Evolutionary conservation across 176 grass and related monocot species (phyloP).

Genomic region (Metroxylon sagu): DNA sequence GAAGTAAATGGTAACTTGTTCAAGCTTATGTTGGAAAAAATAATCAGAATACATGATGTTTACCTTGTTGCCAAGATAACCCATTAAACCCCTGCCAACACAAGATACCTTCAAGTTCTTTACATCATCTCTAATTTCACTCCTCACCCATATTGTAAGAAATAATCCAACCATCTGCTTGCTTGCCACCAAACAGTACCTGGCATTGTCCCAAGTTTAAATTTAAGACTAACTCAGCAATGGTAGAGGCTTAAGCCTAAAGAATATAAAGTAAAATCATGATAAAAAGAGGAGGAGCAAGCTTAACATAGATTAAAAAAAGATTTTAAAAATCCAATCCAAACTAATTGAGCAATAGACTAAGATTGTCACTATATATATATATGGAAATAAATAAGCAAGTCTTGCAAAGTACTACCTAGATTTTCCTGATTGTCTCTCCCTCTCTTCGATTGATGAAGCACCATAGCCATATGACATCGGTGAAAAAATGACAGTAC

Average conservation of each 20-base stretch:
- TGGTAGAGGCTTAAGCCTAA: too few relatives aligned
- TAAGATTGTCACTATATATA: too few relatives aligned
- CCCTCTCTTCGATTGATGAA: conserved; percentile 37
- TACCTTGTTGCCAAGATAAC: conserved; percentile 98
- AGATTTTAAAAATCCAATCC: too few relatives aligned
- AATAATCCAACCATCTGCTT: conserved; percentile 99
- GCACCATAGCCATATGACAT: conserved; percentile 54
- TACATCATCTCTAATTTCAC: conserved; percentile 78
- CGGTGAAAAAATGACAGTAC: conserved; percentile 57
- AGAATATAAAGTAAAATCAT: too few relatives aligned
- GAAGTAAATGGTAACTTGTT: neutral
- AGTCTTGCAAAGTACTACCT: conserved; percentile 31
- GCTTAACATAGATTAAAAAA: too few relatives aligned
- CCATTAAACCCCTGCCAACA: conserved; percentile 94
- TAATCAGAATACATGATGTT: too few relatives aligned
- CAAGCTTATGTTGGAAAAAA: neutral
- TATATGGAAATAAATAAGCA: neutral
- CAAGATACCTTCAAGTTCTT: conserved; percentile 92
- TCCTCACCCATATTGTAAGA: conserved; percentile 86
- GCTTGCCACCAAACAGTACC: conserved; percentile 86
- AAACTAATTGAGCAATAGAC: too few relatives aligned
- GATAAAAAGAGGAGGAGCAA: too few relatives aligned
- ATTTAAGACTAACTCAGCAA: conserved; percentile 7
- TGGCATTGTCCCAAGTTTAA: conserved; percentile 23
- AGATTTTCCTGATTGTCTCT: conserved; percentile 28